phyloP scores from a whole-genome alignment of 768 basidiomycete species.

The Termitomyces sp. region DNA sequence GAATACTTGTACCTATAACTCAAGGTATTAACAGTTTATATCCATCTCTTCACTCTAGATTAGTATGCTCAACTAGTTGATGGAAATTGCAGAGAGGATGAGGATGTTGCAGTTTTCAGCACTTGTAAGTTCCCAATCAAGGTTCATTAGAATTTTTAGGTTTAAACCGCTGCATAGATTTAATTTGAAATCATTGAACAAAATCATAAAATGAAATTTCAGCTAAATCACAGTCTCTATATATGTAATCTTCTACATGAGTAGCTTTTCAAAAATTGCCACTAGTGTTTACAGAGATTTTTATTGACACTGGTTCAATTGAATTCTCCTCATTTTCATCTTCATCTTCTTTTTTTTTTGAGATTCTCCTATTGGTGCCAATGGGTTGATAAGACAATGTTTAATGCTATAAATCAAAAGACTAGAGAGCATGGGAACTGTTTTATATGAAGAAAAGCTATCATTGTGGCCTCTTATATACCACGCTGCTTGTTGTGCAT shows the following conservation, averaged over 20 bases:
- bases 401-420: conserved; percentile 7
- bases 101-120: background rate
- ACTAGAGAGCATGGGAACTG: conserved; percentile 19
- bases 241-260: conserved; percentile 22
- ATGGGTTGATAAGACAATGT: background rate
- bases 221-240: conserved; percentile 6
- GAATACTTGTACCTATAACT: background rate
- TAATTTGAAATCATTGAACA: conserved; percentile 5
- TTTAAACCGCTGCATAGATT: background rate
- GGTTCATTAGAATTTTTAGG: background rate
- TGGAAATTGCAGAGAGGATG: background rate
- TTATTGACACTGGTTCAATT: background rate
- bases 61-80: background rate
- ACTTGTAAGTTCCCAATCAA: background rate
- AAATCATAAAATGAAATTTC: conserved; percentile 22
- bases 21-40: background rate
- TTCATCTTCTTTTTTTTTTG: background rate
- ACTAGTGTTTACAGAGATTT: background rate
- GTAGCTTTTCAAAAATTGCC: conserved; percentile 11
- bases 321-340: background rate
- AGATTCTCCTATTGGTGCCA: background rate
- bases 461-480: conserved; percentile 9
- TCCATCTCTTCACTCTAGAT: background rate
- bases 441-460: conserved; percentile 19
- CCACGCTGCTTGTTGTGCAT: background rate